Conservation (phyloP, 169 alveolate genomes). For the Plasmodium cynomolgi region DNA sequence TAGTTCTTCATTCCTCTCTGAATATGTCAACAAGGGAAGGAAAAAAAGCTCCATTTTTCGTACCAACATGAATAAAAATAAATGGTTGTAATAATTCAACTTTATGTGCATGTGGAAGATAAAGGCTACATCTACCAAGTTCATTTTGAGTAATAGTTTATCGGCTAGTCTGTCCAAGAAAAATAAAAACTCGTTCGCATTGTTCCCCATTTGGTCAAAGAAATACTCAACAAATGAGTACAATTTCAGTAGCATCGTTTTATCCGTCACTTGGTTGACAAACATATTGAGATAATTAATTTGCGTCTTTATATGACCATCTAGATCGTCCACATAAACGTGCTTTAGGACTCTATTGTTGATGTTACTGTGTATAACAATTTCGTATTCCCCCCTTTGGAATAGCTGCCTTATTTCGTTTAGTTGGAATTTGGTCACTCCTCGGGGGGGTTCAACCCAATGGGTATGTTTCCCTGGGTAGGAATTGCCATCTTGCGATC, state of each 20-base stretch:
- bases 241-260: neutral
- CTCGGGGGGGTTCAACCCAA: neutral
- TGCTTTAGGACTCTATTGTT: constrained; percentile 48
- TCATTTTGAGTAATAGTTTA: constrained; percentile 18
- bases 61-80: constrained; percentile 45
- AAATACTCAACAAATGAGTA: constrained; percentile 33
- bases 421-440: neutral
- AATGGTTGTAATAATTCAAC: constrained; percentile 39
- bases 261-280: constrained; percentile 15
- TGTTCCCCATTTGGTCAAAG: neutral
- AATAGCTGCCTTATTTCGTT: neutral
- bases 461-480: neutral
- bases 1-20: neutral
- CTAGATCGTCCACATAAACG: constrained; percentile 41
- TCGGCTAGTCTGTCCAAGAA: constrained; percentile 55
- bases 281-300: constrained; percentile 52
- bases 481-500: neutral
- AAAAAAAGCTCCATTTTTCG: constrained; percentile 1
- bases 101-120: constrained; percentile 58
- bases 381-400: constrained; percentile 16
- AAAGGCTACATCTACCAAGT: constrained; percentile 29
- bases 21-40: neutral
- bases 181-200: constrained; percentile 45
- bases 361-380: constrained; percentile 46
- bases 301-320: constrained; percentile 2